These are phyloP conservation scores for Leccinum longicurvipes DNA, from an alignment of 768 basidiomycete genomes.

Conservation along the genomic window DNA sequence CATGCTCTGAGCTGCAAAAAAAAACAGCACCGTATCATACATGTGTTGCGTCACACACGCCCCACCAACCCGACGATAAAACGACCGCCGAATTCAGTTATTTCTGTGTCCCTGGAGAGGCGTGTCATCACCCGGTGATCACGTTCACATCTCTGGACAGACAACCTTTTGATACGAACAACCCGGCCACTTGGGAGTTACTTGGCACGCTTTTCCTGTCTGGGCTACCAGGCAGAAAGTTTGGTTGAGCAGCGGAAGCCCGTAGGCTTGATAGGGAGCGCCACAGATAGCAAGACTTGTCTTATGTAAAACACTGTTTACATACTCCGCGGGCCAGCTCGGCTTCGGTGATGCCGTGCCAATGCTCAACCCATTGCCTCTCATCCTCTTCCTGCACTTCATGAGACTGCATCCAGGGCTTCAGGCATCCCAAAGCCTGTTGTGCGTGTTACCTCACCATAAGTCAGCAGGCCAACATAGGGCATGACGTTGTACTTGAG, in stretches of 20 bases:
- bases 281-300: constrained; percentile 12
- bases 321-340: constrained; percentile 16
- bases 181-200: not conserved
- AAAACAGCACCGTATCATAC: not conserved
- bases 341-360: constrained; percentile 11
- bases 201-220: constrained; percentile 1
- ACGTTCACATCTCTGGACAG: constrained; percentile 13
- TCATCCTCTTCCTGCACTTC: not conserved
- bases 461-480: constrained; percentile 74
- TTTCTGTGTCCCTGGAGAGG: constrained; percentile 7
- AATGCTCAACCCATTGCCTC: not conserved
- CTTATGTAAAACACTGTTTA: constrained; percentile 15
- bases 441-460: constrained; percentile 65
- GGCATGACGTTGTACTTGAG: constrained; percentile 92
- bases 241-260: not conserved
- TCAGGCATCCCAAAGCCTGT: constrained; percentile 36
- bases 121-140: constrained; percentile 4
- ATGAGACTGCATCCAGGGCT: constrained; percentile 31
- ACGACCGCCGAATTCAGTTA: constrained; percentile 7
- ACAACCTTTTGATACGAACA: constrained; percentile 23
- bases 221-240: not conserved
- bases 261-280: constrained; percentile 8
- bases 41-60: not conserved
- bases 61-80: not conserved
- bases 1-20: constrained; percentile 15